These are phyloP conservation scores for Aphanomyces invadans DNA, from an alignment of 352 stramenopile genomes.

Conservation along the genomic window DNA sequence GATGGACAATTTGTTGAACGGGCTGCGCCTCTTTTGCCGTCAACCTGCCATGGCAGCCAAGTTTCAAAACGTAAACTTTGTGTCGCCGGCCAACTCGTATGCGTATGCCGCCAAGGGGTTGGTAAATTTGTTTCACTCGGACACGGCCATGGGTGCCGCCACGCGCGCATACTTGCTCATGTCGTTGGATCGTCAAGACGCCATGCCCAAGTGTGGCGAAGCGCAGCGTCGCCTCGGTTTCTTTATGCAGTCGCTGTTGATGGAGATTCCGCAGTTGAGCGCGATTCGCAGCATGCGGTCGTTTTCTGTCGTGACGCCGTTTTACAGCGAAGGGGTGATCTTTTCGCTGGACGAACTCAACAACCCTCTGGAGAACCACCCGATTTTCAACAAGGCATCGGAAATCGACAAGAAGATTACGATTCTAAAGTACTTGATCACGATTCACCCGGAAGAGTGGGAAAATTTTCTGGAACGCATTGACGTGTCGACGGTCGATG, in stretches of 20 bases:
- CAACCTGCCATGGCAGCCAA: slow-evolving; percentile 54
- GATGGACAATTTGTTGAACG: slow-evolving; percentile 69
- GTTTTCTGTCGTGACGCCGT: slow-evolving; percentile 78
- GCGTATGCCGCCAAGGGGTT: slow-evolving; percentile 56
- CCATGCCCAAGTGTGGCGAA: slow-evolving; percentile 49
- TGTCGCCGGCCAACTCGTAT: slow-evolving; percentile 53
- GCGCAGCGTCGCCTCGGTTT: slow-evolving; percentile 70
- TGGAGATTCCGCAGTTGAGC: slow-evolving; percentile 73
- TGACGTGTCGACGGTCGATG: slow-evolving; percentile 60
- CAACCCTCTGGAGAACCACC: slow-evolving; percentile 74
- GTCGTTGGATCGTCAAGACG: slow-evolving; percentile 54
- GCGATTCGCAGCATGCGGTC: slow-evolving; percentile 80
- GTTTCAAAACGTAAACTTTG: slow-evolving; percentile 74
- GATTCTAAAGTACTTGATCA: slow-evolving; percentile 80
- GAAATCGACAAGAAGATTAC: slow-evolving; percentile 79
- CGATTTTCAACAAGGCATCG: slow-evolving; percentile 77
- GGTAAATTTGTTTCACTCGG: slow-evolving; percentile 62
- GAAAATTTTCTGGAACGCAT: slow-evolving; percentile 80
- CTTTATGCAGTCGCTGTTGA: slow-evolving; percentile 82
- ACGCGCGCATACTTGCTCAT: slow-evolving; percentile 58
- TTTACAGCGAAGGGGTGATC: slow-evolving; percentile 74
- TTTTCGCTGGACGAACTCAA: slow-evolving; percentile 76
- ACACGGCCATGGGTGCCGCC: slow-evolving; percentile 63
- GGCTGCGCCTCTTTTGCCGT: slow-evolving; percentile 47
- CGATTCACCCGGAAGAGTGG: slow-evolving; percentile 78